Percentiles rank a stretch among this genome's conserved stretches.
These are phyloP conservation scores for Turritis glabra DNA, from an alignment of 345 rosid species.

Conservation along the genomic window DNA sequence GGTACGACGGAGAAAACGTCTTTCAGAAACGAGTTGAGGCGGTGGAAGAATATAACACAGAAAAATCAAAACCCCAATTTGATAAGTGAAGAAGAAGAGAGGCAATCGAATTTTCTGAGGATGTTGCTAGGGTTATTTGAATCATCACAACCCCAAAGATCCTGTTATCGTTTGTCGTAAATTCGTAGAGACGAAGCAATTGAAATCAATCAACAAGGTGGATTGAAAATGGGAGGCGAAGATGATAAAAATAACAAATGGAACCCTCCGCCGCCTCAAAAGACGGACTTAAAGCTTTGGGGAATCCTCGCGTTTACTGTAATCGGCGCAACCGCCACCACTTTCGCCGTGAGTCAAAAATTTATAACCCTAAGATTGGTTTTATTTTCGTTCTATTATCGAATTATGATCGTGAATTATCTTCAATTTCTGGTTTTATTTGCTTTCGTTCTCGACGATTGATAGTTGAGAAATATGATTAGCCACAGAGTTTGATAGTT, in stretches of 20 bases:
- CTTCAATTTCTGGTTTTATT: background rate
- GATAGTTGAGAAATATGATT: background rate
- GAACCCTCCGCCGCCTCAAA: slow-evolving; percentile 45
- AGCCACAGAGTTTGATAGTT: background rate
- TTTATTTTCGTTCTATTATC: background rate
- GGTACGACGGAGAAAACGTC: too few species aligned
- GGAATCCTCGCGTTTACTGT: slow-evolving; percentile 69
- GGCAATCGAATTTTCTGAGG: slow-evolving; percentile 18
- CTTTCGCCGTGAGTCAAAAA: slow-evolving; percentile 65
- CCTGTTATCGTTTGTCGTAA: background rate
- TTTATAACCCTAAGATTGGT: too few species aligned
- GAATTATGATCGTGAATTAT: too few species aligned
- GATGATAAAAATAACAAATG: slow-evolving; percentile 45
- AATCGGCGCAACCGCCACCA: slow-evolving; percentile 90
- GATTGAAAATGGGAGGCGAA: slow-evolving; percentile 52
- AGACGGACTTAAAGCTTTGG: slow-evolving; percentile 65
- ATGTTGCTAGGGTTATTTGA: slow-evolving; percentile 38
- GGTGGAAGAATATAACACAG: background rate
- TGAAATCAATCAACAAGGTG: background rate
- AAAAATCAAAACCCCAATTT: background rate
- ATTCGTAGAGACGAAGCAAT: background rate
- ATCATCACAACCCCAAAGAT: slow-evolving; percentile 8
- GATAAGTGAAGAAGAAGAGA: background rate
- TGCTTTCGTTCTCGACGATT: background rate
- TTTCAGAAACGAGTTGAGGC: background rate